A percentile compares a stretch with the other conserved stretches of the same genome.
These are phyloP conservation scores for Mucuna pruriens DNA, from an alignment of 306 rosid genomes.

Conservation along the genomic window DNA sequence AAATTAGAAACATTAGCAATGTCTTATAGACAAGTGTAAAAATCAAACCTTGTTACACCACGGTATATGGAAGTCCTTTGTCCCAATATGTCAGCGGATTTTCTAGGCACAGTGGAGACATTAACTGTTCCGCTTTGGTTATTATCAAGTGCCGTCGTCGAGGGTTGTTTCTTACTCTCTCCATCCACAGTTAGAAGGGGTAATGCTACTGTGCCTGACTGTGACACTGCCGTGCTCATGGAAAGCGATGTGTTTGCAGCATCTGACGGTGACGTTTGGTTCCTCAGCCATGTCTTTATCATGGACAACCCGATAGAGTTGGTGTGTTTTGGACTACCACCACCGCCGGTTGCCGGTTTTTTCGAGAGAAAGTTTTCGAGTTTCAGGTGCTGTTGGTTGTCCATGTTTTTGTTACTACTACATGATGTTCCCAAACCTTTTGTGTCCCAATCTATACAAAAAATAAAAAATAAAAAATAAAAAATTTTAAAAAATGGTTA, in stretches of 20 bases:
- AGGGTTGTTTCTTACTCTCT: background rate
- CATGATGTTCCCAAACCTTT: conserved; percentile 49
- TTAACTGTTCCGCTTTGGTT: background rate
- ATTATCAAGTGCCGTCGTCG: background rate
- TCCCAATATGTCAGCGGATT: conserved; percentile 66
- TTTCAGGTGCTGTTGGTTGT: conserved; percentile 56
- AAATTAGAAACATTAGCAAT: background rate
- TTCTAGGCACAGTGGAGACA: conserved; percentile 59
- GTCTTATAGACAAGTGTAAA: no score
- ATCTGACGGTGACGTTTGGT: conserved; percentile 51
- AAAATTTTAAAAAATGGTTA: no score
- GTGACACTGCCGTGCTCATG: conserved; percentile 35
- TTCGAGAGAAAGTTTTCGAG: conserved; percentile 67
- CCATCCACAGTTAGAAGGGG: background rate
- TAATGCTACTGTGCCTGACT: background rate
- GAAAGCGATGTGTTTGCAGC: conserved; percentile 52
- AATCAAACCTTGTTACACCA: conserved; percentile 70
- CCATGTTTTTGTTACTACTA: conserved; percentile 36
- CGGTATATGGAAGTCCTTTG: conserved; percentile 81
- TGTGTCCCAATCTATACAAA: conserved; percentile 57
- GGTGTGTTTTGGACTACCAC: background rate
- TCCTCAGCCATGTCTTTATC: conserved; percentile 77
- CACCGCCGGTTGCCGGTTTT: background rate
- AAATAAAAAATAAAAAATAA: background rate
- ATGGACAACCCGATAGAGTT: conserved; percentile 68